A percentile compares a stretch with the other conserved stretches of the same genome.
phyloP scores from a whole-genome alignment of 78 protist species.

The Pigoraptor vietnamica region DNA sequence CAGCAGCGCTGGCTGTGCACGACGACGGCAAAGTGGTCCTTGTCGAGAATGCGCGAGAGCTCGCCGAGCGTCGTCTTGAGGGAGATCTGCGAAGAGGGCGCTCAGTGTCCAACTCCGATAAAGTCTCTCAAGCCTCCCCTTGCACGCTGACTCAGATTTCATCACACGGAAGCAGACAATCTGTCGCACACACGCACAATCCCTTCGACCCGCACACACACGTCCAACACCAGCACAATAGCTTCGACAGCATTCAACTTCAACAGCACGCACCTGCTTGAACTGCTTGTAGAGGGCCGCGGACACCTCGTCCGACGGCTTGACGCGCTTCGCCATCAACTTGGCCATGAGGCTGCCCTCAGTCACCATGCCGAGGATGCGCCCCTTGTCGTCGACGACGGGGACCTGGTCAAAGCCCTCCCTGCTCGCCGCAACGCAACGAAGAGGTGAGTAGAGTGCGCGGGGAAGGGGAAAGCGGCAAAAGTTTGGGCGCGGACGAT shows the following conservation, averaged over 20 bases:
- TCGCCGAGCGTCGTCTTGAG: constrained; percentile 12
- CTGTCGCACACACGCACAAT: not conserved
- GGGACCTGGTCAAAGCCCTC: constrained; percentile 48
- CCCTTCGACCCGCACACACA: not conserved
- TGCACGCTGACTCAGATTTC: not conserved
- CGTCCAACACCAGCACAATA: not conserved
- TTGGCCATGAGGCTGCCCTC: constrained; percentile 20
- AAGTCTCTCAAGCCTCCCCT: too few relatives aligned
- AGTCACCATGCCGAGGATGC: constrained; percentile 14
- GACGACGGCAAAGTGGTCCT: constrained; percentile 29
- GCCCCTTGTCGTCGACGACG: not conserved
- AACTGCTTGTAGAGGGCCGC: constrained; percentile 14
- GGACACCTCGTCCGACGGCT: not conserved
- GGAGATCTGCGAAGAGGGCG: not conserved
- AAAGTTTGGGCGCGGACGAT: too few relatives aligned
- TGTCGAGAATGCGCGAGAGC: constrained; percentile 10
- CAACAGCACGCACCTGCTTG: not conserved
- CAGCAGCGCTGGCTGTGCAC: constrained; percentile 10
- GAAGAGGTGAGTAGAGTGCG: not conserved
- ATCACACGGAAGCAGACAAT: not conserved
- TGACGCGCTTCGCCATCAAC: not conserved
- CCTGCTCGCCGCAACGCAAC: not conserved
- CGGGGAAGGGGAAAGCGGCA: too few relatives aligned
- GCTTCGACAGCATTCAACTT: not conserved
- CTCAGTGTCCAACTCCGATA: too few relatives aligned